Evolutionary conservation across 768 basidiomycete species (phyloP).

Genomic region (Candolleomyces aberdarensis): DNA sequence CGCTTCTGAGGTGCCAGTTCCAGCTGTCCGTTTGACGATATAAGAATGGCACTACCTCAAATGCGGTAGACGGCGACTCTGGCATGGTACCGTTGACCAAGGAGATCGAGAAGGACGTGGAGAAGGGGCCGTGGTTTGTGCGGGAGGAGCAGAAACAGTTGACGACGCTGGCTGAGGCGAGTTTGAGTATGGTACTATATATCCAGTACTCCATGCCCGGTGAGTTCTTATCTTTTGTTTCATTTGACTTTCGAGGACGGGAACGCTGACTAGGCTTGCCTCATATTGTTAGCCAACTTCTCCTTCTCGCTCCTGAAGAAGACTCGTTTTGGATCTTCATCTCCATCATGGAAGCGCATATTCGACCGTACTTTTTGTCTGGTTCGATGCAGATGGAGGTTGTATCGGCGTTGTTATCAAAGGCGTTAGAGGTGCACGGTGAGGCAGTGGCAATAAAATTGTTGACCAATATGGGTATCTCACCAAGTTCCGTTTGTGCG

Average conservation of each 20-base stretch:
- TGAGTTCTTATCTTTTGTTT: constrained; percentile 34
- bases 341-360: constrained; percentile 79
- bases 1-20: too few species aligned
- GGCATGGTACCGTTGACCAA: constrained; percentile 45
- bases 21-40: too few species aligned
- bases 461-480: constrained; percentile 60
- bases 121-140: constrained; percentile 38
- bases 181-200: constrained; percentile 82
- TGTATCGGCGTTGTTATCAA: constrained; percentile 67
- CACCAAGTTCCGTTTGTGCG: constrained; percentile 53
- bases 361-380: constrained; percentile 74
- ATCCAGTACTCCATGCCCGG: constrained; percentile 68
- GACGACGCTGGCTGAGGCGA: constrained; percentile 52
- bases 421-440: constrained; percentile 65
- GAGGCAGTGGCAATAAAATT: constrained; percentile 61
- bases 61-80: too few species aligned
- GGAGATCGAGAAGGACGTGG: constrained; percentile 61
- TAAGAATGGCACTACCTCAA: too few species aligned
- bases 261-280: constrained; percentile 44
- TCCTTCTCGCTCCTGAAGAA: constrained; percentile 78
- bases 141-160: constrained; percentile 51
- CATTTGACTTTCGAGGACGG: not conserved
- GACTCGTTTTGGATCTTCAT: constrained; percentile 92
- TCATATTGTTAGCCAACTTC: constrained; percentile 65
- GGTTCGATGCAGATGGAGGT: constrained; percentile 66